Base-by-base conservation (phyloP, 164 flowering plant species). In the Chloranthus sessilifolius region DNA sequence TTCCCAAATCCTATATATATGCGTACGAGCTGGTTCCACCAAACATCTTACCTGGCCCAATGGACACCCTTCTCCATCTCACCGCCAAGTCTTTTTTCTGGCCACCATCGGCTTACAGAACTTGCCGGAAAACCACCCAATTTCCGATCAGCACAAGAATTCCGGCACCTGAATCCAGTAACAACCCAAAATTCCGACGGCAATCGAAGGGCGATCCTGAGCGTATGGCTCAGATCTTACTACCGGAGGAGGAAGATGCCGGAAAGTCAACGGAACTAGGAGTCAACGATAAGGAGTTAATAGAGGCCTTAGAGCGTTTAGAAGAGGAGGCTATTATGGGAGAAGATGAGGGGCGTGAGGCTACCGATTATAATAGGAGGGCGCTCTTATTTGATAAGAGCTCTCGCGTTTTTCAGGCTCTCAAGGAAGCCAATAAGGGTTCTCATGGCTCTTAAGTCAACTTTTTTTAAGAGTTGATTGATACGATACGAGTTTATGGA, bases 301-400 rank as follows among this genome's bases (percentile, higher is more conserved):
- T 60, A 37, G 78, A 78, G 68, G 50, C 62, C 28, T 9, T 82
- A 51, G 95, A 85, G 70, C 67, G 76, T 42, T 54, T 81, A 64
- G 86, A 74, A 50, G 67, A 47, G 35, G 82, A 86, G 58, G 79
- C 89, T 4, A 73, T 80, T 26, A 71, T 79, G 78, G 82, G 81
- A 9, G 76, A 71, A 1, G 87, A 80, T 50, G 58, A 70, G 8
- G 95, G 89, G 0, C 69, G 60, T 49, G 74, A 77, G 10, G 65
- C 85, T 0, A 64, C 21, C 9, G 95, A 82, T 60, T 83, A 86
- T 58, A 69, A 81, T 35, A 55, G 85, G 19, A 81, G 90, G 50
- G 90, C 90, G 0, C 69, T 39, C 26, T 71, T 86, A 9, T 82
- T 86, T 53, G 71, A 76, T 15, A 61, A 60, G 60, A 81, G 88